A percentile compares a stretch with the other conserved stretches of the same genome.
Conservation (phyloP, 73 alveolate species). For the Blepharisma japonicum region DNA sequence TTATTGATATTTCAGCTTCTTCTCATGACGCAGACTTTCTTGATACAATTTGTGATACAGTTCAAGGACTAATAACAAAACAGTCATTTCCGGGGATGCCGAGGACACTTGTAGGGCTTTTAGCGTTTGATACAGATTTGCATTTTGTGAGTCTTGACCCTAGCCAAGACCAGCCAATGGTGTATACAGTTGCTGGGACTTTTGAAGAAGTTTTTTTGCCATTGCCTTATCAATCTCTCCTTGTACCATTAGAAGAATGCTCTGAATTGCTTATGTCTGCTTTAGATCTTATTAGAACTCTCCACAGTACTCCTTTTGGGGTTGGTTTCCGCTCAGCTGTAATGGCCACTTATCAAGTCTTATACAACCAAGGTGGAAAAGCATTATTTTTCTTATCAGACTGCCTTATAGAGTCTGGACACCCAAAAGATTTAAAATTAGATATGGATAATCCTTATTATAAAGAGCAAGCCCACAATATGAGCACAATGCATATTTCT, state of each 20-base stretch:
- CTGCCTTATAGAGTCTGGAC: conserved; percentile 30
- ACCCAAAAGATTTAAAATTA: conserved; percentile 43
- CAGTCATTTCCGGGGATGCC: conserved; percentile 69
- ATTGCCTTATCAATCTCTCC: conserved; percentile 65
- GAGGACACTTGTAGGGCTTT: conserved; percentile 69
- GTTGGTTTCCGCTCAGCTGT: conserved; percentile 52
- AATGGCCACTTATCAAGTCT: conserved; percentile 39
- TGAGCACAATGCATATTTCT: conserved; percentile 67
- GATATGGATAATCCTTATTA: conserved; percentile 41
- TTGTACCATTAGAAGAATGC: conserved; percentile 77
- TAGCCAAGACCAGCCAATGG: conserved; percentile 69
- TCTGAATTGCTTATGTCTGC: conserved; percentile 64
- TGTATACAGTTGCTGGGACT: conserved; percentile 74
- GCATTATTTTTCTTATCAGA: conserved; percentile 45
- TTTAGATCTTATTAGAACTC: conserved; percentile 48
- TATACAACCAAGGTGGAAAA: conserved; percentile 67
- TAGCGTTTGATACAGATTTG: conserved; percentile 79
- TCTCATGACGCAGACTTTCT: conserved; percentile 84
- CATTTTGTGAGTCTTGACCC: conserved; percentile 82
- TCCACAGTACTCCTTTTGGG: conserved; percentile 46
- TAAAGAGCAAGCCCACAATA: conserved; percentile 55
- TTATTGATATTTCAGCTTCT: conserved; percentile 82
- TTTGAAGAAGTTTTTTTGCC: conserved; percentile 75
- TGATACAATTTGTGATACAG: conserved; percentile 55
- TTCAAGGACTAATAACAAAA: conserved; percentile 67